phyloP scores from a whole-genome alignment of 2,329 filamentous ascomycete genomes.

The Rhynchosporium secalis region DNA sequence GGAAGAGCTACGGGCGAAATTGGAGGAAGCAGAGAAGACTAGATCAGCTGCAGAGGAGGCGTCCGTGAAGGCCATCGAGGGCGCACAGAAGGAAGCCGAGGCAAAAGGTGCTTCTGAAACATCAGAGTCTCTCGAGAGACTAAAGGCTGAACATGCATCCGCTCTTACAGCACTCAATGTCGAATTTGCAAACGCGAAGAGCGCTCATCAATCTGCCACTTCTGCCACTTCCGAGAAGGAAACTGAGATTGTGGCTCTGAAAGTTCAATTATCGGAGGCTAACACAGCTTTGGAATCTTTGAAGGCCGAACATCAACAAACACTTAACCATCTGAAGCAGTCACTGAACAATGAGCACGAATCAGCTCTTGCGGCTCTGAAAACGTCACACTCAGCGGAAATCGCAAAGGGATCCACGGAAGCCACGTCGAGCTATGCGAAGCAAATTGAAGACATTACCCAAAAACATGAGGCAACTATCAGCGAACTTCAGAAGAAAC shows the following conservation, averaged over 20 bases:
- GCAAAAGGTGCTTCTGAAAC: conserved; percentile 40
- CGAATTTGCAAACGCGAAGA: conserved; percentile 51
- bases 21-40: conserved; percentile 34
- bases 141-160: conserved; percentile 46
- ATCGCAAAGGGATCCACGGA: conserved; percentile 50
- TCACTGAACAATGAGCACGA: conserved; percentile 53
- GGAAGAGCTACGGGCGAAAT: conserved; percentile 34
- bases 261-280: conserved; percentile 45
- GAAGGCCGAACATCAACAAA: conserved; percentile 41
- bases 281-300: conserved; percentile 34
- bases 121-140: conserved; percentile 42
- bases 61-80: conserved; percentile 37
- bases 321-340: conserved; percentile 51
- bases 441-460: conserved; percentile 52
- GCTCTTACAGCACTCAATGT: conserved; percentile 36
- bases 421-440: conserved; percentile 48
- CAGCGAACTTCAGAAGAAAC: conserved; percentile 54
- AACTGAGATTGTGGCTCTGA: conserved; percentile 37
- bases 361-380: conserved; percentile 50
- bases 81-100: conserved; percentile 34
- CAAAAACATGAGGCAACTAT: conserved; percentile 50
- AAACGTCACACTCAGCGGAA: conserved; percentile 53
- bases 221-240: conserved; percentile 41
- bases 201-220: conserved; percentile 42
- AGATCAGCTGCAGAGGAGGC: conserved; percentile 31